phyloP scores from a whole-genome alignment of 768 basidiomycete genomes.

The Russula ochroleuca region DNA sequence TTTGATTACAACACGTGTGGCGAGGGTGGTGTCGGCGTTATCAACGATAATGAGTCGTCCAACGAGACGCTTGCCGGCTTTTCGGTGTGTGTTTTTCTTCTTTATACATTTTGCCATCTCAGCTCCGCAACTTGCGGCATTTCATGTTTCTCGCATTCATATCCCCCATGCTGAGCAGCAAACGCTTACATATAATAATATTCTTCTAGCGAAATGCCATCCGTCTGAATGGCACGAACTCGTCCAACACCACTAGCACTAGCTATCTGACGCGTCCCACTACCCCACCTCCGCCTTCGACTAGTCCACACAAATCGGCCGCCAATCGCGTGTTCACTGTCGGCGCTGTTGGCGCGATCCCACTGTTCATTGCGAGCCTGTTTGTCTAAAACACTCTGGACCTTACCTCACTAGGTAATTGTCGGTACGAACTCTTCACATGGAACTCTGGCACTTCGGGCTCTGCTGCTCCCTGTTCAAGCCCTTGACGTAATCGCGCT shows the following conservation, averaged over 20 bases:
- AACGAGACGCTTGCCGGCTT: constrained; percentile 41
- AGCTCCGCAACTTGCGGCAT: constrained; percentile 14
- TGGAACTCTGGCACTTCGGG: not conserved
- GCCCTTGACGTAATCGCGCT: constrained; percentile 2
- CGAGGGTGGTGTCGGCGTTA: constrained; percentile 56
- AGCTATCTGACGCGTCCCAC: constrained; percentile 21
- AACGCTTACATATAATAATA: constrained; percentile 1
- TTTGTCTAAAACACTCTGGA: constrained; percentile 11
- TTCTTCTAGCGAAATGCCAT: constrained; percentile 50
- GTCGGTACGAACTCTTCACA: not conserved
- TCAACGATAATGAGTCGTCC: constrained; percentile 49
- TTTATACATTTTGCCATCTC: not conserved
- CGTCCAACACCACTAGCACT: constrained; percentile 10
- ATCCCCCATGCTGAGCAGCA: not conserved
- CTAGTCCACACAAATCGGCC: constrained; percentile 9
- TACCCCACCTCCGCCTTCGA: constrained; percentile 7
- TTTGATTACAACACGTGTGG: constrained; percentile 54
- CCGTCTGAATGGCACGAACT: constrained; percentile 50
- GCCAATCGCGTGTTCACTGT: constrained; percentile 8
- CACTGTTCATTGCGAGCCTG: constrained; percentile 18
- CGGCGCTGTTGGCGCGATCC: constrained; percentile 12
- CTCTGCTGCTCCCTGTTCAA: not conserved
- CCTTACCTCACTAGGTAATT: not conserved
- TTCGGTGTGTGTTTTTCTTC: constrained; percentile 35
- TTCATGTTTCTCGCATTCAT: constrained; percentile 6